phyloP scores from a whole-genome alignment of 2,329 filamentous ascomycete genomes.

The Beauveria brongniartii region DNA sequence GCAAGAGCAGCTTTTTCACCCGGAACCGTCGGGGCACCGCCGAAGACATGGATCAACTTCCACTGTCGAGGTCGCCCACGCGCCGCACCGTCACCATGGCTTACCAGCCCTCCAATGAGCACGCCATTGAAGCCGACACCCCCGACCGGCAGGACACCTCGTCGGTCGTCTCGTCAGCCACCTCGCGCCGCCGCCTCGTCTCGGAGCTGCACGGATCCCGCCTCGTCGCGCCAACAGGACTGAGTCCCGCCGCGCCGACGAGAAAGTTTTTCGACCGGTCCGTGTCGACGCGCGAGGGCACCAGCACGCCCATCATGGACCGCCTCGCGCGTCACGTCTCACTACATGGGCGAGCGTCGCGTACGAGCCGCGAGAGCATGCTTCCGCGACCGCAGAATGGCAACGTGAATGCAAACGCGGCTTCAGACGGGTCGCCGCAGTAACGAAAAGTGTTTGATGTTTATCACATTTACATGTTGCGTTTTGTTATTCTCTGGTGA shows the following conservation, averaged over 20 bases:
- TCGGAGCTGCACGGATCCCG: conserved; percentile 39
- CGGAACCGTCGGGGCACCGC: conserved; percentile 39
- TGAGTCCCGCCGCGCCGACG: not conserved
- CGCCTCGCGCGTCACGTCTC: conserved; percentile 29
- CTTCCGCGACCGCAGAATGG: conserved; percentile 35
- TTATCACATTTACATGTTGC: not conserved
- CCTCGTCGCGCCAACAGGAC: conserved; percentile 27
- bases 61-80: conserved; percentile 46
- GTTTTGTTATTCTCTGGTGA: not conserved
- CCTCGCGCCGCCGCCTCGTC: conserved; percentile 46
- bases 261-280: conserved; percentile 8
- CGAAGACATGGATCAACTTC: conserved; percentile 39
- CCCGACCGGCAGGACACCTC: conserved; percentile 22
- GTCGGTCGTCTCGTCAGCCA: conserved; percentile 33
- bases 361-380: conserved; percentile 38
- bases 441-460: not conserved
- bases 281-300: conserved; percentile 7
- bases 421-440: not conserved
- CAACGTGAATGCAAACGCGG: not conserved
- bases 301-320: conserved; percentile 13
- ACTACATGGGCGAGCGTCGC: conserved; percentile 23
- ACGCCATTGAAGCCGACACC: conserved; percentile 26
- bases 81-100: conserved; percentile 46
- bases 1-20: conserved; percentile 35
- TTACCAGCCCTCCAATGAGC: conserved; percentile 21